A percentile compares a stretch with the other conserved stretches of the same genome.
Conservation (phyloP, 2,329 filamentous ascomycete species). For the Fusarium ramigenum region DNA sequence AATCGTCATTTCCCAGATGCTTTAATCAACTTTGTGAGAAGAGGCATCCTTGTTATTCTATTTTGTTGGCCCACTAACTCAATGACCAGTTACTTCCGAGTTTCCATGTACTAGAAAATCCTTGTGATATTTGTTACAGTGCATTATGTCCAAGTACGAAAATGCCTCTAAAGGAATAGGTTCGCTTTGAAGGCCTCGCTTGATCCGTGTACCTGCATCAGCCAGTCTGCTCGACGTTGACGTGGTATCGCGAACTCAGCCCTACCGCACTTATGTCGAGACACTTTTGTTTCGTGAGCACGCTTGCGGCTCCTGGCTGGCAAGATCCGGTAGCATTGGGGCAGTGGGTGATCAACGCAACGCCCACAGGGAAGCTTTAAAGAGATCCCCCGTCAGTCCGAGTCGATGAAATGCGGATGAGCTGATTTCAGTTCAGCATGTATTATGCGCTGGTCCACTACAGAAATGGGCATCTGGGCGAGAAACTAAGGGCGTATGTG, state of each 20-base stretch:
- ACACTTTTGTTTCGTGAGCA: constrained; percentile 25
- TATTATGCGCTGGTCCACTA: constrained; percentile 3
- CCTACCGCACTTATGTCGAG: constrained; percentile 29
- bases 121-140: constrained; percentile 21
- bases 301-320: constrained; percentile 28
- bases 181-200: constrained; percentile 4
- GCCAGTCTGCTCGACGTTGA: constrained; percentile 18
- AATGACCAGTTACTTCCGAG: constrained; percentile 15
- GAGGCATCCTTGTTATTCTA: constrained; percentile 38
- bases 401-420: neutral
- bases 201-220: constrained; percentile 21
- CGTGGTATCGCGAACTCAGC: constrained; percentile 35
- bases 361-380: constrained; percentile 16
- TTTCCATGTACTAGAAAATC: constrained; percentile 30
- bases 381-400: constrained; percentile 17
- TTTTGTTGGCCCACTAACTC: constrained; percentile 24
- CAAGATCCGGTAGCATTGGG: constrained; percentile 32
- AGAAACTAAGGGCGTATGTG: constrained; percentile 27
- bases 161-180: constrained; percentile 29
- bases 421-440: constrained; percentile 10
- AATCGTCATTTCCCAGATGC: constrained; percentile 42
- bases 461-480: constrained; percentile 23
- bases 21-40: constrained; percentile 15
- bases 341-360: constrained; percentile 27
- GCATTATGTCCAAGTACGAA: constrained; percentile 29